A percentile compares a stretch with the other conserved stretches of the same genome.
These are phyloP conservation scores for Salvia miltiorrhiza DNA, from an alignment of 257 asterid genomes.

Conservation along the genomic window DNA sequence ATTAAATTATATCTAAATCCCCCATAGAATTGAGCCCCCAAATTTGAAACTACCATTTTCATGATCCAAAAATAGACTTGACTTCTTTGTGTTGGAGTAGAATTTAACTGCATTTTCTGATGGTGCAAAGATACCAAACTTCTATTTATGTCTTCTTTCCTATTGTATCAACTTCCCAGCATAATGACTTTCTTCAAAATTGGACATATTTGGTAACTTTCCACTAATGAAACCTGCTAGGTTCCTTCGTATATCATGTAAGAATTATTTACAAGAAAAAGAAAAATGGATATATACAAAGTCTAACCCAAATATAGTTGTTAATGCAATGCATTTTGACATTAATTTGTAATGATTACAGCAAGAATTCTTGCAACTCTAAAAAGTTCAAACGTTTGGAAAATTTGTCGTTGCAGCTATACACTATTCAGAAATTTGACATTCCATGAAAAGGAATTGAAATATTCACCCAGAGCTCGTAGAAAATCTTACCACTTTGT, in stretches of 20 bases:
- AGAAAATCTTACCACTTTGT: slow-evolving; percentile 16
- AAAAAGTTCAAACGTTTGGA: not conserved
- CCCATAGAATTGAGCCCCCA: not conserved
- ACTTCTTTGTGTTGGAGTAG: not conserved
- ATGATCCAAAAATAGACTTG: not conserved
- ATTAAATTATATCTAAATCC: no score
- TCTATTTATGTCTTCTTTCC: not conserved
- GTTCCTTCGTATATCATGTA: no score
- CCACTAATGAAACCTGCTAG: not conserved
- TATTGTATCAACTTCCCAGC: not conserved
- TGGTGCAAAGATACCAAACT: slow-evolving; percentile 41
- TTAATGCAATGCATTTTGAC: not conserved
- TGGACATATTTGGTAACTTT: not conserved
- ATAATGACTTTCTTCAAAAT: slow-evolving; percentile 1
- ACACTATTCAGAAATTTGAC: slow-evolving; percentile 15
- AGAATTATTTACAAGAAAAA: no score
- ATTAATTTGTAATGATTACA: slow-evolving; percentile 29
- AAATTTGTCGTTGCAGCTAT: not conserved
- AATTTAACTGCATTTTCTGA: not conserved
- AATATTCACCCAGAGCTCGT: slow-evolving; percentile 6
- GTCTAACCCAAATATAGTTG: slow-evolving; percentile 7
- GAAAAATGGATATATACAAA: not conserved
- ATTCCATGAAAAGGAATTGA: slow-evolving; percentile 11
- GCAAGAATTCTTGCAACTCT: slow-evolving; percentile 22
- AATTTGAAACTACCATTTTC: not conserved